Evolutionary conservation across 371 early-diverging fungal genomes (phyloP).

Genomic region (Batkoa obscura): DNA sequence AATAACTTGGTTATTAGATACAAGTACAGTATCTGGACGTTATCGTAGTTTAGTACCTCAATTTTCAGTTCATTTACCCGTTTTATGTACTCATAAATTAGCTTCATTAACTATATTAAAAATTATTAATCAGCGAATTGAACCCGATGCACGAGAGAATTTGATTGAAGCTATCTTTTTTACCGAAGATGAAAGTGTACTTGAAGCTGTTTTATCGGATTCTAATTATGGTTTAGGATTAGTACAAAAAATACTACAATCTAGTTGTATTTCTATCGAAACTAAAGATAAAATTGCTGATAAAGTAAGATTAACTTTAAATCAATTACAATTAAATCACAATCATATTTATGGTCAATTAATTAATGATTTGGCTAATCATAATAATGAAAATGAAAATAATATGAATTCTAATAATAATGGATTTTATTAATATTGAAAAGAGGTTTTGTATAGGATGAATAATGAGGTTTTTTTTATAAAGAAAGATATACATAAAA

Average conservation of each 20-base stretch:
- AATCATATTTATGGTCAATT: constrained; percentile 61
- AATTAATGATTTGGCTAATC: too few species aligned
- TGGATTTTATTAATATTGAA: too few species aligned
- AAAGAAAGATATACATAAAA: too few species aligned
- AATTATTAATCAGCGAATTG: constrained; percentile 67
- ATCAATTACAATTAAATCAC: constrained; percentile 39
- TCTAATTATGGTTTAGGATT: constrained; percentile 71
- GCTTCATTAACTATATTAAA: constrained; percentile 69
- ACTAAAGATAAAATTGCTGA: constrained; percentile 68
- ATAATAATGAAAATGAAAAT: too few species aligned
- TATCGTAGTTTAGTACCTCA: constrained; percentile 62
- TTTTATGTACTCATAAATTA: constrained; percentile 74
- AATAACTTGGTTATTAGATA: constrained; percentile 84
- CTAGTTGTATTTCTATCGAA: constrained; percentile 52
- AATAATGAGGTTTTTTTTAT: too few species aligned
- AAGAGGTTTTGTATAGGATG: too few species aligned
- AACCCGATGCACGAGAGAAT: constrained; percentile 71
- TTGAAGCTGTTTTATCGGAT: constrained; percentile 63
- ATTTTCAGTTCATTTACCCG: constrained; percentile 47
- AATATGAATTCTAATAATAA: too few species aligned
- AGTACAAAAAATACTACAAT: constrained; percentile 68
- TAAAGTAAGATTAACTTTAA: constrained; percentile 33
- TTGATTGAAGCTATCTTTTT: constrained; percentile 65
- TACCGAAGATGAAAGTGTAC: constrained; percentile 18
- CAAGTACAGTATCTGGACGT: constrained; percentile 55